Conservation (phyloP, 352 stramenopile species). For the Pythium insidiosum region DNA sequence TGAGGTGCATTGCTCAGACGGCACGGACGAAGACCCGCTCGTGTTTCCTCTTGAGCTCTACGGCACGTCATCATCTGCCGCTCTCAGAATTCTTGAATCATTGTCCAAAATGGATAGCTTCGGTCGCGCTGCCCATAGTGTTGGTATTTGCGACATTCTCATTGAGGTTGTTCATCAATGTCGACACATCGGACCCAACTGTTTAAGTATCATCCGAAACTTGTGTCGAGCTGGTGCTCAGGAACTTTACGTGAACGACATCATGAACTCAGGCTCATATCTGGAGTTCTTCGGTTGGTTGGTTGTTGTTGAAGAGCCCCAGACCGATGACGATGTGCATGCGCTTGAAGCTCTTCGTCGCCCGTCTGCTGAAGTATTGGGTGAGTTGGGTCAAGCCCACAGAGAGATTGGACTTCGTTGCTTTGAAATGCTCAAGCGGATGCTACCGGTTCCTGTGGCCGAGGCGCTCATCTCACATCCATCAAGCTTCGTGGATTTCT, state of each 20-base stretch:
- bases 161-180: conserved; percentile 68
- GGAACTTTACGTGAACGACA: conserved; percentile 40
- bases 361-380: conserved; percentile 53
- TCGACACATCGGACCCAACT: conserved; percentile 38
- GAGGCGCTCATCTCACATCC: conserved; percentile 45
- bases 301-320: conserved; percentile 49
- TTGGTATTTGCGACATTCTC: conserved; percentile 71
- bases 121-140: conserved; percentile 29
- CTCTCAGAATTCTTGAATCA: conserved; percentile 41
- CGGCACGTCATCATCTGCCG: conserved; percentile 48
- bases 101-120: conserved; percentile 55
- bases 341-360: conserved; percentile 43
- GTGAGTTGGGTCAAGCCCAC: conserved; percentile 41
- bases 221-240: conserved; percentile 41
- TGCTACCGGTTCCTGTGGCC: conserved; percentile 61
- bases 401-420: conserved; percentile 40
- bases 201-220: conserved; percentile 58
- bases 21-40: conserved; percentile 28
- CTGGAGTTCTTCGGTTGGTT: conserved; percentile 79
- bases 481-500: conserved; percentile 44
- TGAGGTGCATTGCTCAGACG: conserved; percentile 62
- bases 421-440: conserved; percentile 42
- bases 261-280: conserved; percentile 64
- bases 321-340: conserved; percentile 55
- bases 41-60: conserved; percentile 55